Percentiles rank a stretch among this genome's conserved stretches.
Conservation (phyloP, 106 monocot genomes). For the Dioscorea alata region DNA sequence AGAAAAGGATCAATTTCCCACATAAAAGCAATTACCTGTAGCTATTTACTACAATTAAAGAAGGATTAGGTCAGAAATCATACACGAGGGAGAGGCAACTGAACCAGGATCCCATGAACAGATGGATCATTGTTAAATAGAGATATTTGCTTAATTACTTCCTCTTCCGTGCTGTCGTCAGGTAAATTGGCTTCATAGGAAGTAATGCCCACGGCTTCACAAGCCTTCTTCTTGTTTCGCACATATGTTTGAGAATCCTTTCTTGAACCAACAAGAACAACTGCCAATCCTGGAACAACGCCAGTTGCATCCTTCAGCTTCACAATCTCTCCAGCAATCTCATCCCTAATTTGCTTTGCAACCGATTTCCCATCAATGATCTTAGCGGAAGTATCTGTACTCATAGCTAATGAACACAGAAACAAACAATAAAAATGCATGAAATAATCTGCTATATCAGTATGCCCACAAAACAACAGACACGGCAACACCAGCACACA, state of each 20-base stretch:
- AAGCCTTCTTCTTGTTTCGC: slow-evolving; percentile 95
- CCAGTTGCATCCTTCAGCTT: slow-evolving; percentile 69
- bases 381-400: slow-evolving; percentile 38
- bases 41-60: background rate
- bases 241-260: slow-evolving; percentile 97
- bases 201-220: slow-evolving; percentile 76
- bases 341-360: slow-evolving; percentile 78
- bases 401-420: slow-evolving; percentile 32
- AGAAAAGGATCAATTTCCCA: too few relatives aligned
- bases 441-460: background rate
- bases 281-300: slow-evolving; percentile 80
- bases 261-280: slow-evolving; percentile 82
- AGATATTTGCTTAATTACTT: slow-evolving; percentile 65
- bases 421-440: background rate
- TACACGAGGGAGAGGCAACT: slow-evolving; percentile 91
- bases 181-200: slow-evolving; percentile 84
- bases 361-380: slow-evolving; percentile 80
- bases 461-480: background rate
- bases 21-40: background rate
- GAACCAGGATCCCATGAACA: slow-evolving; percentile 92
- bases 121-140: slow-evolving; percentile 66
- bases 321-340: slow-evolving; percentile 60
- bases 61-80: slow-evolving; percentile 11
- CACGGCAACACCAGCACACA: too few relatives aligned
- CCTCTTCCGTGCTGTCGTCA: slow-evolving; percentile 75